A percentile compares a stretch with the other conserved stretches of the same genome.
phyloP scores from a whole-genome alignment of 768 basidiomycete species.

The Leccinellum albellum region DNA sequence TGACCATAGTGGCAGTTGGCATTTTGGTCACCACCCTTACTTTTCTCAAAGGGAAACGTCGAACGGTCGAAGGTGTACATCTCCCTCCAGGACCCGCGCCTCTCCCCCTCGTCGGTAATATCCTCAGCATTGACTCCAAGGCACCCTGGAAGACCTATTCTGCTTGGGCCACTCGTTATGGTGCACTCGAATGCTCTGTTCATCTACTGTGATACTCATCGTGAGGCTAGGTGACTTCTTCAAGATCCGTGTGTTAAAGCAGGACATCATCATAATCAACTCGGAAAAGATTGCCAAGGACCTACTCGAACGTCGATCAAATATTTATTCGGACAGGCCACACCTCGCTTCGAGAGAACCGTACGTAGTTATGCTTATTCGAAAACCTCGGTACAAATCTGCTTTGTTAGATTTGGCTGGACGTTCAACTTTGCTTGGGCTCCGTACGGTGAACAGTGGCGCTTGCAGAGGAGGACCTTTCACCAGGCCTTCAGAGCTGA shows the following conservation, averaged over 20 bases:
- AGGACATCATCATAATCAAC: slow-evolving; percentile 25
- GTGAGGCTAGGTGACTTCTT: slow-evolving; percentile 15
- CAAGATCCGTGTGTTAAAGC: slow-evolving; percentile 17
- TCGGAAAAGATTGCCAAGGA: slow-evolving; percentile 26
- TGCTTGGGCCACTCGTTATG: slow-evolving; percentile 16
- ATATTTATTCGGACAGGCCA: slow-evolving; percentile 28
- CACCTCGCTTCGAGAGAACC: slow-evolving; percentile 10
- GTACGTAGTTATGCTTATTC: slow-evolving; percentile 3
- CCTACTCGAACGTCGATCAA: slow-evolving; percentile 25
- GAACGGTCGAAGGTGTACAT: not conserved
- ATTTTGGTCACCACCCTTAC: not conserved
- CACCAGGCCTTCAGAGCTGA: slow-evolving; percentile 24
- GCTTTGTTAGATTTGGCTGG: slow-evolving; percentile 18
- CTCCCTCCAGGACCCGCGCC: slow-evolving; percentile 19
- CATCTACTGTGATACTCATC: not conserved
- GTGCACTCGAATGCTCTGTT: not conserved
- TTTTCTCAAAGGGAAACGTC: slow-evolving; percentile 2
- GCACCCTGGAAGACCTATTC: slow-evolving; percentile 21
- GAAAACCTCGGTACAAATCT: not conserved
- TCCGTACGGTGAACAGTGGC: slow-evolving; percentile 23
- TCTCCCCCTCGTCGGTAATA: slow-evolving; percentile 18
- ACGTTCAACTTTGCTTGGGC: slow-evolving; percentile 14
- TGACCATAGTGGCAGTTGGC: not conserved
- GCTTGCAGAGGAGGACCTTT: slow-evolving; percentile 20
- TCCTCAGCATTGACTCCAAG: slow-evolving; percentile 13